phyloP scores from a whole-genome alignment of 2,329 filamentous ascomycete genomes.

The Tolypocladium tundrense region DNA sequence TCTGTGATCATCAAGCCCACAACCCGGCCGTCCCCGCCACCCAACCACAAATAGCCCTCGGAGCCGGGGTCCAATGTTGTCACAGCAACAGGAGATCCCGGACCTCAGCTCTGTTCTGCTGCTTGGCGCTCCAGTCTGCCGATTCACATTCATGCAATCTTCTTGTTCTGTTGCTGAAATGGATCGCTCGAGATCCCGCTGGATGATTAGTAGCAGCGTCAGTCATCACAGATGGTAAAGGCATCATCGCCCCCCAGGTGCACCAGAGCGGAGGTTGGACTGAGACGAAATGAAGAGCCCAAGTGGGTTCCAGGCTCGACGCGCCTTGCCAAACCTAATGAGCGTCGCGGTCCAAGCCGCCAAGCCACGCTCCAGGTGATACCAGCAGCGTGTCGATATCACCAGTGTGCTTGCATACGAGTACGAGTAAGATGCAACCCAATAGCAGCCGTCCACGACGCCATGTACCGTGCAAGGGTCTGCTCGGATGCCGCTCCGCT shows the following conservation, averaged over 20 bases:
- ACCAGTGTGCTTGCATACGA: background rate
- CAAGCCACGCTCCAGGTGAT: background rate
- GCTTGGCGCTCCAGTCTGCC: background rate
- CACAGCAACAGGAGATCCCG: constrained; percentile 10
- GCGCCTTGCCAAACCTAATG: background rate
- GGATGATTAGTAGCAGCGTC: background rate
- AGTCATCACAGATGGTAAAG: background rate
- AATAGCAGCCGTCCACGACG: constrained; percentile 23
- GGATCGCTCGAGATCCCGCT: background rate
- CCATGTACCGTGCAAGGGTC: constrained; percentile 2
- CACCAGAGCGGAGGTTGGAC: background rate
- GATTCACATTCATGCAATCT: background rate
- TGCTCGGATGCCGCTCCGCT: background rate
- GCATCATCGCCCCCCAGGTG: background rate
- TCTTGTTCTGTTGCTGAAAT: background rate
- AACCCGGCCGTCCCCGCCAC: constrained; percentile 5
- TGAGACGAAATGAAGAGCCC: background rate
- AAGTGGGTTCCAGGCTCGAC: background rate
- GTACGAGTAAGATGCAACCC: constrained; percentile 9
- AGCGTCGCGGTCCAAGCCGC: background rate
- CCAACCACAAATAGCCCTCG: constrained; percentile 7
- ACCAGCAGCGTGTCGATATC: constrained; percentile 2
- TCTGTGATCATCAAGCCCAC: background rate
- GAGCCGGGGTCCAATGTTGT: constrained; percentile 11
- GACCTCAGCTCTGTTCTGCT: background rate